A percentile compares a stretch with the other conserved stretches of the same genome.
phyloP scores from a whole-genome alignment of 352 stramenopile genomes.

The Pythium plurisporium region DNA sequence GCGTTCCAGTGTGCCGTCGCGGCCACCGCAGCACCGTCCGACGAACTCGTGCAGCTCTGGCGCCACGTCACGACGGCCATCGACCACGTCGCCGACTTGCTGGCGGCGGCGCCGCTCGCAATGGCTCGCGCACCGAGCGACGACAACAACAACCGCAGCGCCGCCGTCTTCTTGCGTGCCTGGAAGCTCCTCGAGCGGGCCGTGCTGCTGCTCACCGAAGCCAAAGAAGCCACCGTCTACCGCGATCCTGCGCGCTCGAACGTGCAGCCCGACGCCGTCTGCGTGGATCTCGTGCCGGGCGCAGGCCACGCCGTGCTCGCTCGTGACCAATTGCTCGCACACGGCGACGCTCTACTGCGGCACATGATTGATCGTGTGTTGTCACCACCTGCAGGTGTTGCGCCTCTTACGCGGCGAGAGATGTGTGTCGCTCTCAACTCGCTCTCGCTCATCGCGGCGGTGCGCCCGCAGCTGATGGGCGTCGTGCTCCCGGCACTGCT shows the following conservation, averaged over 20 bases:
- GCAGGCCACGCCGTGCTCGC: constrained; percentile 26
- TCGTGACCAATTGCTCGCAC: constrained; percentile 31
- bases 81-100: constrained; percentile 39
- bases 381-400: constrained; percentile 4
- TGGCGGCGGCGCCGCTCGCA: constrained; percentile 27
- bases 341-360: constrained; percentile 38
- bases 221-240: constrained; percentile 54
- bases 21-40: constrained; percentile 2
- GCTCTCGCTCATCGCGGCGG: constrained; percentile 48
- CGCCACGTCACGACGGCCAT: constrained; percentile 33
- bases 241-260: constrained; percentile 73
- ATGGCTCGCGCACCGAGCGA: constrained; percentile 1
- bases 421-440: constrained; percentile 65
- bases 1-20: constrained; percentile 38
- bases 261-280: constrained; percentile 61
- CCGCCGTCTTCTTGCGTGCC: constrained; percentile 42
- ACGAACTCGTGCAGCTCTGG: constrained; percentile 26
- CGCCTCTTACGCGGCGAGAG: constrained; percentile 39
- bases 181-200: constrained; percentile 60
- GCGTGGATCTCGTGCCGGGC: constrained; percentile 42
- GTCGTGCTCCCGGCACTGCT: constrained; percentile 50
- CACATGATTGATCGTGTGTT: constrained; percentile 35
- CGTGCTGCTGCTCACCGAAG: constrained; percentile 49
- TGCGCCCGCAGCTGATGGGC: constrained; percentile 57
- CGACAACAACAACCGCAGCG: constrained; percentile 46